These are phyloP conservation scores for Phytophthora ohioensis DNA, from an alignment of 352 stramenopile species.

Conservation along the genomic window DNA sequence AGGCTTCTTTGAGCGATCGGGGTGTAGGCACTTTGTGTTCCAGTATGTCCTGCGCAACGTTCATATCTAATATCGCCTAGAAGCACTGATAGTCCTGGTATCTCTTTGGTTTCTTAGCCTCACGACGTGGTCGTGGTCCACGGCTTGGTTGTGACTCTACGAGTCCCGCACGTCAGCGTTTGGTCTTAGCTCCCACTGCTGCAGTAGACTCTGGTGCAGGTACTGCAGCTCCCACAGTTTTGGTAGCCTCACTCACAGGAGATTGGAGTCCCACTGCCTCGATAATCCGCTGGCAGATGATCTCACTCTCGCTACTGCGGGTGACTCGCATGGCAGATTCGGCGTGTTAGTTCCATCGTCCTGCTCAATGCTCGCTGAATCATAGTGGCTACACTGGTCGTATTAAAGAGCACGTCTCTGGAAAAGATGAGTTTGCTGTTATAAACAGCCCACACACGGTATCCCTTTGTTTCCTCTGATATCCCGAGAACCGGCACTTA, in stretches of 20 bases:
- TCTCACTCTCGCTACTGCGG: background rate
- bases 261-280: background rate
- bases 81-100: slow-evolving; percentile 18
- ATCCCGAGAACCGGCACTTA: slow-evolving; percentile 9
- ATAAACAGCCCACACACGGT: slow-evolving; percentile 6
- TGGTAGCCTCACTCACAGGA: no score
- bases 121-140: slow-evolving; percentile 5
- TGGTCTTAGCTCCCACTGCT: background rate
- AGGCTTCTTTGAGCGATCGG: no score
- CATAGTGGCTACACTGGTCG: slow-evolving; percentile 5
- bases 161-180: background rate
- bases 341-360: no score
- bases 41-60: background rate
- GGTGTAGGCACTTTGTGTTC: slow-evolving; percentile 3
- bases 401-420: slow-evolving; percentile 15
- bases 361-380: background rate
- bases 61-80: slow-evolving; percentile 7
- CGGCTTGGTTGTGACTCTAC: background rate
- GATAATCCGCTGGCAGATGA: no score
- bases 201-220: background rate
- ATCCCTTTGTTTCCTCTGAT: slow-evolving; percentile 14
- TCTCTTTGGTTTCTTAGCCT: slow-evolving; percentile 5
- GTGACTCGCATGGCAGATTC: background rate
- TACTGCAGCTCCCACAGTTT: background rate
- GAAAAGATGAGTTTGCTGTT: slow-evolving; percentile 10